A percentile compares a stretch with the other conserved stretches of the same genome.
Evolutionary conservation across 768 basidiomycete species (phyloP).

Genomic region (Dioszegia aurantiaca): DNA sequence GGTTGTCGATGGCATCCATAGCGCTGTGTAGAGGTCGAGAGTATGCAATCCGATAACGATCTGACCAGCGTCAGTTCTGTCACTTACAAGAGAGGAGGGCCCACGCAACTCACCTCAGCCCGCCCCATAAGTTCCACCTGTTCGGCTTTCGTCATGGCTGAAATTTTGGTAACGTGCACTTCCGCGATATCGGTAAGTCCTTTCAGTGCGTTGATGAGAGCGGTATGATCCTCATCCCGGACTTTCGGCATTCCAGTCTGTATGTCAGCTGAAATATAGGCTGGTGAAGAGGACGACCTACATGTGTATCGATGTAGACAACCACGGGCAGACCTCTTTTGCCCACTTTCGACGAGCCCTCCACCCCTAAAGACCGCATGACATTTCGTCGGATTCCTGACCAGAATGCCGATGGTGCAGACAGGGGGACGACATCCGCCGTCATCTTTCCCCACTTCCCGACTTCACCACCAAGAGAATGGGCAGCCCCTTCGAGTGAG

Average conservation of each 20-base stretch:
- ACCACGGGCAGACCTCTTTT: conserved; percentile 39
- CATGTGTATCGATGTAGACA: conserved; percentile 47
- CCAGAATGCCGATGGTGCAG: conserved; percentile 27
- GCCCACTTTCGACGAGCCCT: conserved; percentile 22
- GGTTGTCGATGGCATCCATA: conserved; percentile 45
- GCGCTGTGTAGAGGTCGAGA: conserved; percentile 32
- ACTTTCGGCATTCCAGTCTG: conserved; percentile 39
- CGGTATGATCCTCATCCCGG: conserved; percentile 25
- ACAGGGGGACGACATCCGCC: conserved; percentile 22
- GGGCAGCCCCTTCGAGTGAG: conserved; percentile 32
- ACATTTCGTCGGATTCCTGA: conserved; percentile 27
- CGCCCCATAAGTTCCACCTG: conserved; percentile 39
- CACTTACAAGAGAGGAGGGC: background rate
- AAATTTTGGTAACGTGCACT: conserved; percentile 43
- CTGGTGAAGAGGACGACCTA: conserved; percentile 16
- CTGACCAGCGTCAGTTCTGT: conserved; percentile 15
- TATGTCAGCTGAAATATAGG: background rate
- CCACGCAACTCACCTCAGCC: conserved; percentile 29
- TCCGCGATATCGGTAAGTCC: conserved; percentile 42
- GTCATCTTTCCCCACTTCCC: conserved; percentile 49
- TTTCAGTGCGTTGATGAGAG: conserved; percentile 40
- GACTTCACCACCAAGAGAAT: conserved; percentile 34
- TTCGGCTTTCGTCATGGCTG: conserved; percentile 34
- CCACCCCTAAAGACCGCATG: conserved; percentile 33
- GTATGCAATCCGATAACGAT: conserved; percentile 42